Evolutionary conservation across 139 green algal species (phyloP).

Genomic region (Nannochloris sp.): DNA sequence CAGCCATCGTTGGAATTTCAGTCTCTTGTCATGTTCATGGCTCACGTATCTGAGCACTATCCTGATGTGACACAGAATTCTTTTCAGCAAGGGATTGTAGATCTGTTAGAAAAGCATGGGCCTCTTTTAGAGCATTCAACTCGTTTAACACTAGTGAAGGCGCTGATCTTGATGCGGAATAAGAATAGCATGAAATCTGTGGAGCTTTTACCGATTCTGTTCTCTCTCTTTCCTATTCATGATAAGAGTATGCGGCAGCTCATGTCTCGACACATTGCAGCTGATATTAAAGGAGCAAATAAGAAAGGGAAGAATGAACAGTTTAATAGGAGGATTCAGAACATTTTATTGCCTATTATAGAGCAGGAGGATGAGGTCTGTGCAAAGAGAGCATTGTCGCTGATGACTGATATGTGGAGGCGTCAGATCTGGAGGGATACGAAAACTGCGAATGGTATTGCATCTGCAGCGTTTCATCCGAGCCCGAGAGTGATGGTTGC

Average conservation of each 20-base stretch:
- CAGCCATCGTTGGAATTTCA: conserved; percentile 72
- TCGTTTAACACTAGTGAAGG: conserved; percentile 61
- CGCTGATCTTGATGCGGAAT: conserved; percentile 90
- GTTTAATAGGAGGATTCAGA: conserved; percentile 81
- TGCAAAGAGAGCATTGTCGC: conserved; percentile 80
- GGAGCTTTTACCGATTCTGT: conserved; percentile 84
- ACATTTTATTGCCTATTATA: conserved; percentile 44
- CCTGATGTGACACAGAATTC: conserved; percentile 36
- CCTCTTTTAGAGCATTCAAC: conserved; percentile 58
- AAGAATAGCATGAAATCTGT: conserved; percentile 46
- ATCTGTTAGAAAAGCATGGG: conserved; percentile 75
- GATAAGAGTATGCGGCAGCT: conserved; percentile 83
- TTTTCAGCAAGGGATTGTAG: conserved; percentile 68
- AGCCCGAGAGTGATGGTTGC: conserved; percentile 68
- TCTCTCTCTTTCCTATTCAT: conserved; percentile 83
- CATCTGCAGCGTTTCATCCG: conserved; percentile 60
- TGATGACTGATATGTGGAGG: conserved; percentile 90
- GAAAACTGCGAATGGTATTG: conserved; percentile 89
- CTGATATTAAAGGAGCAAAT: conserved; percentile 84
- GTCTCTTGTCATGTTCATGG: conserved; percentile 82
- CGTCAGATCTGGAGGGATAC: conserved; percentile 92
- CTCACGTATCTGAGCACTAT: conserved; percentile 72
- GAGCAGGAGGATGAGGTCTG: conserved; percentile 73
- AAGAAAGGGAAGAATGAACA: conserved; percentile 65
- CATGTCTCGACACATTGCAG: conserved; percentile 87